Conservation (phyloP, 1,284 basidiomycete species). For the Ustilago hordei region DNA sequence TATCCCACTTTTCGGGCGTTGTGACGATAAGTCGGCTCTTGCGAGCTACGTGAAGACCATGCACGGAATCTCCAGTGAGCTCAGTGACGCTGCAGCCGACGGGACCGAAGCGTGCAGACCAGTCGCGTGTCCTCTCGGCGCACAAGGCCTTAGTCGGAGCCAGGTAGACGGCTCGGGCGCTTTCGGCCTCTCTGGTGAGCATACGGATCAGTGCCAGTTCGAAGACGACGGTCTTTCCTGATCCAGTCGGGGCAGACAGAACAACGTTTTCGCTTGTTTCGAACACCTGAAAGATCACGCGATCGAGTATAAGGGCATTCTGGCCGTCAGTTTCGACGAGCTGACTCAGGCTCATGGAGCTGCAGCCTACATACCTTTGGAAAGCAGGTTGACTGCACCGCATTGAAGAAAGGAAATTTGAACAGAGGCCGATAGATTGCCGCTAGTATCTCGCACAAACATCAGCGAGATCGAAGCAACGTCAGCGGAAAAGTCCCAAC, state of each 20-base stretch:
- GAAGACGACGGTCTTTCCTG: conserved; percentile 77
- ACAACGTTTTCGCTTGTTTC: conserved; percentile 81
- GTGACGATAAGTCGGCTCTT: conserved; percentile 70
- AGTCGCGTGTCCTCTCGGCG: conserved; percentile 84
- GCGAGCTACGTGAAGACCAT: conserved; percentile 41
- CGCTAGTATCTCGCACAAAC: conserved; percentile 72
- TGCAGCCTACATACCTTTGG: conserved; percentile 74
- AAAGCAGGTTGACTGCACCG: conserved; percentile 85
- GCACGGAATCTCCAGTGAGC: conserved; percentile 74
- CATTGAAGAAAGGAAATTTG: conserved; percentile 89
- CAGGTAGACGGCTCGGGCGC: conserved; percentile 83
- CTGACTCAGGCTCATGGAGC: background rate
- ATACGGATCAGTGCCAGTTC: conserved; percentile 88
- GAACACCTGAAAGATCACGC: conserved; percentile 74
- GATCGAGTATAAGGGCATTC: background rate
- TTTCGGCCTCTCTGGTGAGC: conserved; percentile 72
- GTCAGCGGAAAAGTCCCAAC: background rate
- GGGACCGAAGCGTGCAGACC: conserved; percentile 81
- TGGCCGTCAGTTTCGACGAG: background rate
- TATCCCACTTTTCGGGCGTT: conserved; percentile 74
- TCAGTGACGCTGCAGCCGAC: conserved; percentile 82
- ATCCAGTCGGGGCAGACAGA: conserved; percentile 62
- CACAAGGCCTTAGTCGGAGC: conserved; percentile 90
- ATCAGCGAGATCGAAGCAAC: background rate
- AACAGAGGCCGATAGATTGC: conserved; percentile 83